These are phyloP conservation scores for Aureobasidium mangrovei DNA, from an alignment of 2,329 filamentous ascomycete species.

Conservation along the genomic window DNA sequence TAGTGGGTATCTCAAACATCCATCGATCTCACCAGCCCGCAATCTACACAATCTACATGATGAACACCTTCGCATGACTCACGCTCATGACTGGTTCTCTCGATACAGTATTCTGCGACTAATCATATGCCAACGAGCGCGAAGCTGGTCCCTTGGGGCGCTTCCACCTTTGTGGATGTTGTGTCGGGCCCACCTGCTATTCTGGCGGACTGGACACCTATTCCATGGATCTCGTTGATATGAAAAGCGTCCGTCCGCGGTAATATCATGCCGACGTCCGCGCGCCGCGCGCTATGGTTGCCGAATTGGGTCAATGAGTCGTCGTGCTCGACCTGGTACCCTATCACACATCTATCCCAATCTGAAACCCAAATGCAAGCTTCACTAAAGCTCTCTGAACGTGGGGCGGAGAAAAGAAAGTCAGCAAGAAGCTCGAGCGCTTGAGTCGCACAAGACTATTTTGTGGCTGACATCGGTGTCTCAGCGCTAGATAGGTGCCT, in stretches of 20 bases:
- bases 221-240: too few relatives aligned
- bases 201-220: too few relatives aligned
- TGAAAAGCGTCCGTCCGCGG: too few relatives aligned
- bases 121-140: too few relatives aligned
- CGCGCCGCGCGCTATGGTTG: not conserved
- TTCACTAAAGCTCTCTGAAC: conserved; percentile 4
- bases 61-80: not conserved
- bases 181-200: too few relatives aligned
- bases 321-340: too few relatives aligned
- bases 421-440: conserved; percentile 3
- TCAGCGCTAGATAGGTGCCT: not conserved
- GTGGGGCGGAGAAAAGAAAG: conserved; percentile 1
- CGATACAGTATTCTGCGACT: too few relatives aligned
- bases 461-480: conserved; percentile 9
- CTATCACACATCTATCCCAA: conserved; percentile 2
- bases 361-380: conserved; percentile 7
- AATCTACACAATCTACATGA: not conserved
- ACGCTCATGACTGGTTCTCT: not conserved
- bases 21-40: conserved; percentile 1
- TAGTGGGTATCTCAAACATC: not conserved
- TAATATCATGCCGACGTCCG: too few relatives aligned
- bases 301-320: not conserved
- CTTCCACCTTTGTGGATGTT: too few relatives aligned
- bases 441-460: conserved; percentile 10
- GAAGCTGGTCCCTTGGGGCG: too few relatives aligned